Evolutionary conservation across 2,329 filamentous ascomycete genomes (phyloP).

Genomic region (Alternaria triticimaculans): DNA sequence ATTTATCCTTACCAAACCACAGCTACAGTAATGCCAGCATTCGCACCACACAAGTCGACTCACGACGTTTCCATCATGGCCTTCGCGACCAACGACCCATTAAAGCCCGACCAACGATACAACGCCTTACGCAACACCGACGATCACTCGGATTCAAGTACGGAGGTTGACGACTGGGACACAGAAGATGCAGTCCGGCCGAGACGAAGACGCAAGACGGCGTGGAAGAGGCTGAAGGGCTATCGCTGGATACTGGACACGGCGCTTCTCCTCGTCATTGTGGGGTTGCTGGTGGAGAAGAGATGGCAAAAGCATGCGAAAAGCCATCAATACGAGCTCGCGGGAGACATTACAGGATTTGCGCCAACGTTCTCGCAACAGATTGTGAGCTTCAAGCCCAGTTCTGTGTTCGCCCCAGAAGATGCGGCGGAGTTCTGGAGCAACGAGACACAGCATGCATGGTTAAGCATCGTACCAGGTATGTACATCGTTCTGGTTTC

Average conservation of each 20-base stretch:
- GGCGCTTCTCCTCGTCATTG: conserved; percentile 34
- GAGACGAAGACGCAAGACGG: conserved; percentile 11
- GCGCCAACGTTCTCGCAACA: conserved; percentile 44
- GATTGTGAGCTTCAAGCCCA: conserved; percentile 36
- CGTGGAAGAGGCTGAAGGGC: conserved; percentile 22
- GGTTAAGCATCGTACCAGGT: conserved; percentile 43
- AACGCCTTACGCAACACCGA: conserved; percentile 30
- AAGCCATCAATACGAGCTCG: conserved; percentile 29
- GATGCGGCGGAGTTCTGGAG: conserved; percentile 40
- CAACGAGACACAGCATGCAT: conserved; percentile 38
- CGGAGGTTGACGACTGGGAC: conserved; percentile 38
- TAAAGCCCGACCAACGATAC: conserved; percentile 34
- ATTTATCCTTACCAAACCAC: neutral
- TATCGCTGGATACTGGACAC: conserved; percentile 41
- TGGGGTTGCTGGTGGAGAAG: conserved; percentile 37
- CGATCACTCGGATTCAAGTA: conserved; percentile 34
- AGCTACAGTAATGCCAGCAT: conserved; percentile 8
- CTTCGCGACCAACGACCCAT: conserved; percentile 7
- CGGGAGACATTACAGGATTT: conserved; percentile 43
- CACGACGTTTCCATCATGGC: conserved; percentile 17
- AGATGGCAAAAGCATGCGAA: conserved; percentile 20
- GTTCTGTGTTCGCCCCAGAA: conserved; percentile 35
- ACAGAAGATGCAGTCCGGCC: conserved; percentile 12
- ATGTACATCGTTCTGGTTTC: neutral
- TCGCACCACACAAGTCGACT: conserved; percentile 21